Conservation (phyloP, 2,329 filamentous ascomycete genomes). For the Coniochaeta sp. region DNA sequence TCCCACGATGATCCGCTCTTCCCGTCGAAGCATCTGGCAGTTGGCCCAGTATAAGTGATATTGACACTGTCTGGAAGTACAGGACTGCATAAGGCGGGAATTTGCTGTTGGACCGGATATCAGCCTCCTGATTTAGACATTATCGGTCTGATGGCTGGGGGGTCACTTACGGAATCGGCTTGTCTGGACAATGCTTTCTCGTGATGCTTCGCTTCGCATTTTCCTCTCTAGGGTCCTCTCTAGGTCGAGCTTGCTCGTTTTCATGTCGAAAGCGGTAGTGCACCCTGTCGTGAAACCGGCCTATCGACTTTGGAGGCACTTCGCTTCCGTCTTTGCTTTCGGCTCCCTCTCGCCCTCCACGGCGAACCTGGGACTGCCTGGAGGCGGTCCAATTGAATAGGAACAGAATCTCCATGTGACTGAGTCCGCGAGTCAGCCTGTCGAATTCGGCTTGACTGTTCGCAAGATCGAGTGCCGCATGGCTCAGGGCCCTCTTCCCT, state of each 20-base stretch:
- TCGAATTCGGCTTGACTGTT: neutral
- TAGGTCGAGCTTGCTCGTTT: neutral
- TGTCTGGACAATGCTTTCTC: neutral
- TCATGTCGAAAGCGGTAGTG: neutral
- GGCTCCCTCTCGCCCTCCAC: neutral
- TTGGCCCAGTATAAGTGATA: neutral
- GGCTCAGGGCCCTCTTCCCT: neutral
- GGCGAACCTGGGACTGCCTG: neutral
- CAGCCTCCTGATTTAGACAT: neutral
- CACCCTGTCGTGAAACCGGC: neutral
- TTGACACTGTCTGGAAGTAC: neutral
- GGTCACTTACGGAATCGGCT: neutral
- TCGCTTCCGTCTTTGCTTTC: neutral
- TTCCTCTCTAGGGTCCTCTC: neutral
- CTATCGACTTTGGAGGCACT: neutral
- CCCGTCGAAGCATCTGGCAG: neutral
- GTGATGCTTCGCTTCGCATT: neutral
- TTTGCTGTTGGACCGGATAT: neutral
- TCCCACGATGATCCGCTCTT: neutral
- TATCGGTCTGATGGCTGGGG: neutral
- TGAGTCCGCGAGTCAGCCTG: neutral
- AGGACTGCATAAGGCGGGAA: neutral
- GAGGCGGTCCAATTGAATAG: neutral
- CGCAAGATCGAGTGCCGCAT: neutral
- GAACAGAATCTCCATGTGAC: neutral